A percentile compares a stretch with the other conserved stretches of the same genome.
Evolutionary conservation across 208 protist species (phyloP).

Genomic region (Kentomonas sorsogonicus): DNA sequence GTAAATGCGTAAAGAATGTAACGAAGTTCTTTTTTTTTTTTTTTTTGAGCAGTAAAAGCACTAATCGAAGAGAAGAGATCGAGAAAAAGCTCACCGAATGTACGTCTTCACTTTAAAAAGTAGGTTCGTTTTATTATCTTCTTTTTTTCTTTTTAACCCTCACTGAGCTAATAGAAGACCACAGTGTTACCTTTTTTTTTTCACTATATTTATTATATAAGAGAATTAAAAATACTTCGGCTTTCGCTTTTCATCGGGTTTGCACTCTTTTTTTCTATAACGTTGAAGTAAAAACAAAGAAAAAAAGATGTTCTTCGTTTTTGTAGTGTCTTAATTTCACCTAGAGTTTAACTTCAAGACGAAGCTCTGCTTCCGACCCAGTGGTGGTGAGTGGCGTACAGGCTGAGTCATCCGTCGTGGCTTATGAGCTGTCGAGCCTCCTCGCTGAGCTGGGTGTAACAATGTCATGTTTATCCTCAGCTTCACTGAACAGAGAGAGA

Average conservation of each 20-base stretch:
- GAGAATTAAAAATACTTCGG: background rate
- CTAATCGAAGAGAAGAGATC: constrained; percentile 2
- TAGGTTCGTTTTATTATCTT: constrained; percentile 4
- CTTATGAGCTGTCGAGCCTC: too few species aligned
- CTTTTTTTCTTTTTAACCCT: constrained; percentile 9
- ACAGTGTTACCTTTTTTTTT: constrained; percentile 2
- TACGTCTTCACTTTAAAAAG: background rate
- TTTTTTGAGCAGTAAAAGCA: constrained; percentile 3
- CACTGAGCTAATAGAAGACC: constrained; percentile 6
- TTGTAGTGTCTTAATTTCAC: constrained; percentile 1
- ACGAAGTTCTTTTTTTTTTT: constrained; percentile 8
- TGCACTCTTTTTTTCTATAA: constrained; percentile 4
- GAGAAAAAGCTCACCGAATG: background rate
- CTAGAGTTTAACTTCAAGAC: too few species aligned
- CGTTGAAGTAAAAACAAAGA: constrained; percentile 4
- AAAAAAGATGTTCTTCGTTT: constrained; percentile 7
- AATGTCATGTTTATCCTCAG: too few species aligned
- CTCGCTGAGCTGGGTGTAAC: too few species aligned
- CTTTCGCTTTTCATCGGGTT: background rate
- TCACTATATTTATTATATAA: background rate
- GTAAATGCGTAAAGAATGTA: background rate
- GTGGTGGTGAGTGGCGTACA: too few species aligned
- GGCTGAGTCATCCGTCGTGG: too few species aligned
- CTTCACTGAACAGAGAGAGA: too few species aligned
- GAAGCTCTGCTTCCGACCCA: too few species aligned